Evolutionary conservation across 371 early-diverging fungal genomes (phyloP).

Genomic region (Actinomucor elegans): DNA sequence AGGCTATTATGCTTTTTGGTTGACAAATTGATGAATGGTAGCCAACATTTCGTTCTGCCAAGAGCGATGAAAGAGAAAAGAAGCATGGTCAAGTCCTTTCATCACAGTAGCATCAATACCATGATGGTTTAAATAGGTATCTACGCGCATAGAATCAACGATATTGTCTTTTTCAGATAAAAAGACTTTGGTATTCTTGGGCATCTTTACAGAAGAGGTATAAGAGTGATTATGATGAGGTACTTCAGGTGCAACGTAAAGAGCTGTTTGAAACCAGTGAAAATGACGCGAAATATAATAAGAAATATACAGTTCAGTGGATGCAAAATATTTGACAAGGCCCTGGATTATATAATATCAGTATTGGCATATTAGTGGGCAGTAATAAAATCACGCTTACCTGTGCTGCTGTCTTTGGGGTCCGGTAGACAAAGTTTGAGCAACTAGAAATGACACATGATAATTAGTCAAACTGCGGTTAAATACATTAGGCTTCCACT

Average conservation of each 20-base stretch:
- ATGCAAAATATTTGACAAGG: slow-evolving; percentile 66
- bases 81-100: slow-evolving; percentile 56
- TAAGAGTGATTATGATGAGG: slow-evolving; percentile 11
- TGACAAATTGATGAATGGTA: slow-evolving; percentile 21
- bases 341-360: slow-evolving; percentile 18
- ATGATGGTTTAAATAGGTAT: slow-evolving; percentile 45
- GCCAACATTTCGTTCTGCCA: slow-evolving; percentile 44
- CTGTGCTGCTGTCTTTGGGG: slow-evolving; percentile 62
- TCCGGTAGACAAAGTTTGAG: slow-evolving; percentile 68
- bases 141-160: slow-evolving; percentile 45
- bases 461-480: no score
- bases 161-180: slow-evolving; percentile 54
- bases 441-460: slow-evolving; percentile 25
- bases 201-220: slow-evolving; percentile 23
- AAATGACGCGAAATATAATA: slow-evolving; percentile 68
- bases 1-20: slow-evolving; percentile 6
- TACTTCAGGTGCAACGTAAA: slow-evolving; percentile 39
- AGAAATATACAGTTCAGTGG: slow-evolving; percentile 67
- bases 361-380: background rate
- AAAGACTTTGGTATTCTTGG: slow-evolving; percentile 37
- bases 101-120: slow-evolving; percentile 45
- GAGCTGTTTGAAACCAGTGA: slow-evolving; percentile 62
- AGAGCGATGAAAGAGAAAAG: slow-evolving; percentile 42
- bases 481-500: slow-evolving; percentile 2
- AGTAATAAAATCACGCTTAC: slow-evolving; percentile 17